Percentiles rank a stretch among this genome's conserved stretches.
These are phyloP conservation scores for Pleurozium schreberi DNA, from an alignment of 225 moss, liverwort and hornwort genomes.

Conservation along the genomic window DNA sequence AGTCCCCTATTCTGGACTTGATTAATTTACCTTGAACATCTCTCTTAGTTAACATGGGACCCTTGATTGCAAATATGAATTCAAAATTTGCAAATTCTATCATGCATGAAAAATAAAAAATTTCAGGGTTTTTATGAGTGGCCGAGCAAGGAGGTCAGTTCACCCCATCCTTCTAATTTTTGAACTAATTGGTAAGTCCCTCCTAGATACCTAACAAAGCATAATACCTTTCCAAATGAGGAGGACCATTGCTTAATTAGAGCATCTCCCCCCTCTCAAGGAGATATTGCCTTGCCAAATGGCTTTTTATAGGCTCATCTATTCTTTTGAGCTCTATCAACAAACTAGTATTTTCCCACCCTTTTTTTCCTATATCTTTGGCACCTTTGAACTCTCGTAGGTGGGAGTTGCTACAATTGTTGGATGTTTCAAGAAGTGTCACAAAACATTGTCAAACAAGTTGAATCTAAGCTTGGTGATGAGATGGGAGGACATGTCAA, in stretches of 20 bases:
- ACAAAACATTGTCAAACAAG: background rate
- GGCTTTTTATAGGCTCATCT: accelerated
- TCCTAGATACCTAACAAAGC: background rate
- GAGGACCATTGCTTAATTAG: no score
- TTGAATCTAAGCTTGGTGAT: background rate
- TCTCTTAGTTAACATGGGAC: no score
- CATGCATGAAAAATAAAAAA: no score
- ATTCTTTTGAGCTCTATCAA: background rate
- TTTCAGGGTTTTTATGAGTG: no score
- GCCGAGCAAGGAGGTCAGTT: no score
- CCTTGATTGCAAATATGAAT: no score
- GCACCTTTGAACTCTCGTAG: accelerated
- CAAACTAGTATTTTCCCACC: background rate
- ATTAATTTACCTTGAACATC: no score
- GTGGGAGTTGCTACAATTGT: background rate
- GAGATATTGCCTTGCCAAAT: no score
- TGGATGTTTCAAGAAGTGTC: accelerated
- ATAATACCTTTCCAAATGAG: accelerated
- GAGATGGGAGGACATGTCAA: accelerated
- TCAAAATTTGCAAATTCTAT: no score
- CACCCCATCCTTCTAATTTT: no score
- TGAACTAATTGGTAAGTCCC: accelerated
- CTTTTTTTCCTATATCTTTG: background rate
- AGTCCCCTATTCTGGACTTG: no score
- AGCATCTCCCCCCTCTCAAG: background rate